phyloP scores from a whole-genome alignment of 208 protist species.

The Phytomonas sp. region DNA sequence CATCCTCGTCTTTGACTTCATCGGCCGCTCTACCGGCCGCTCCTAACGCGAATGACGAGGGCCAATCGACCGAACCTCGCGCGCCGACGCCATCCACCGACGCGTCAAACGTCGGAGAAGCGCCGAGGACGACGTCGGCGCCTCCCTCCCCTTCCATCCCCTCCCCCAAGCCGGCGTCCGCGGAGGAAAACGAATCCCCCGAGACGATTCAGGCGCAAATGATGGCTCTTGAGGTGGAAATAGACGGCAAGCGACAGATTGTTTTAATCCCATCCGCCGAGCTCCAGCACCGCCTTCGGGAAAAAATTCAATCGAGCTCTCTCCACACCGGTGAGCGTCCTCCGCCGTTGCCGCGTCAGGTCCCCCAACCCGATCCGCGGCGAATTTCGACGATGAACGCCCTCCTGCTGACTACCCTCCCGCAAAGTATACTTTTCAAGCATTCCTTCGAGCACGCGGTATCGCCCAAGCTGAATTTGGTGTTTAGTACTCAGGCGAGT shows the following conservation, averaged over 20 bases:
- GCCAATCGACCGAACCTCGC: not conserved
- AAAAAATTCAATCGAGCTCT: slow-evolving; percentile 16
- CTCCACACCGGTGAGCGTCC: not conserved
- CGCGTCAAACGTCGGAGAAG: not conserved
- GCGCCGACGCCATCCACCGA: not conserved
- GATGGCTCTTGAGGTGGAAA: slow-evolving; percentile 27
- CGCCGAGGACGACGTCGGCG: not conserved
- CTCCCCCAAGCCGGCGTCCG: not conserved
- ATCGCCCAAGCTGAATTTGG: slow-evolving; percentile 16
- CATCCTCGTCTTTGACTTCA: not conserved
- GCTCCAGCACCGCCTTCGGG: slow-evolving; percentile 33
- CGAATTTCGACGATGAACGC: slow-evolving; percentile 12
- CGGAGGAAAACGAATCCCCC: not conserved
- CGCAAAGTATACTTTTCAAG: slow-evolving; percentile 31
- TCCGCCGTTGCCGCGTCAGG: not conserved
- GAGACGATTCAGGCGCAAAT: slow-evolving; percentile 24
- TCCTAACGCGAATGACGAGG: not conserved
- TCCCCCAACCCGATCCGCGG: not conserved
- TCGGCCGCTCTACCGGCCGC: not conserved
- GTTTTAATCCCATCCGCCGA: slow-evolving; percentile 47
- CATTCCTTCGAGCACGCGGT: slow-evolving; percentile 56
- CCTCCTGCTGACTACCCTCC: slow-evolving; percentile 29
- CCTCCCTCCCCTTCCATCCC: not conserved
- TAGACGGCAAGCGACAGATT: slow-evolving; percentile 48
- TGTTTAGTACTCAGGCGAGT: not conserved